Evolutionary conservation across 345 rosid species (phyloP).

Genomic region (Melaleuca quinquenervia): DNA sequence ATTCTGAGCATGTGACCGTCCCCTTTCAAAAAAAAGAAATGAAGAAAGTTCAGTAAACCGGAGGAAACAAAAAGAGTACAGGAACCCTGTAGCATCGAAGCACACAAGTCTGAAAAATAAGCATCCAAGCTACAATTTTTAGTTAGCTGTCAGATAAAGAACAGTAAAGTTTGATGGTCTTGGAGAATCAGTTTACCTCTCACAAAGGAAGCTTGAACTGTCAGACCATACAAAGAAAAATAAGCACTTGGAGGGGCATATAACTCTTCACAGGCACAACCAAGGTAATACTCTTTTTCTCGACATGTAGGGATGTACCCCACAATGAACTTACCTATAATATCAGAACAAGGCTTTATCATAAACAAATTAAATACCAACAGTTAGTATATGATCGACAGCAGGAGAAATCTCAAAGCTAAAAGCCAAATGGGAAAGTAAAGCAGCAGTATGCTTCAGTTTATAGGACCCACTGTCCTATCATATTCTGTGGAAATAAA

Average conservation of each 20-base stretch:
- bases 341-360: not conserved
- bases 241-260: constrained; percentile 96
- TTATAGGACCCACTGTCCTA: not conserved
- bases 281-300: constrained; percentile 87
- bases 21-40: not conserved
- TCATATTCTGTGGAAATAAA: not conserved
- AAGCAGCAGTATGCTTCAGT: not conserved
- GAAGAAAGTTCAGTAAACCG: not conserved
- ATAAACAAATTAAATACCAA: not conserved
- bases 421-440: not conserved
- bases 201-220: constrained; percentile 82
- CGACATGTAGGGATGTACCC: constrained; percentile 68
- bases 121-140: not conserved
- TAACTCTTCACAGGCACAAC: constrained; percentile 74
- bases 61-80: not conserved
- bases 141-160: not conserved
- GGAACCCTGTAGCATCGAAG: not conserved
- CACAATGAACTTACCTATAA: constrained; percentile 73
- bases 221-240: constrained; percentile 78
- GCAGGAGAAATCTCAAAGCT: not conserved
- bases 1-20: not conserved
- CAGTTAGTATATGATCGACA: not conserved
- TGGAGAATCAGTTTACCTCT: constrained; percentile 45
- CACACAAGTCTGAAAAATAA: not conserved
- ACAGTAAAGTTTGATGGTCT: not conserved